Conservation (phyloP, 345 rosid species). For the Arabidopsis arenosa region DNA sequence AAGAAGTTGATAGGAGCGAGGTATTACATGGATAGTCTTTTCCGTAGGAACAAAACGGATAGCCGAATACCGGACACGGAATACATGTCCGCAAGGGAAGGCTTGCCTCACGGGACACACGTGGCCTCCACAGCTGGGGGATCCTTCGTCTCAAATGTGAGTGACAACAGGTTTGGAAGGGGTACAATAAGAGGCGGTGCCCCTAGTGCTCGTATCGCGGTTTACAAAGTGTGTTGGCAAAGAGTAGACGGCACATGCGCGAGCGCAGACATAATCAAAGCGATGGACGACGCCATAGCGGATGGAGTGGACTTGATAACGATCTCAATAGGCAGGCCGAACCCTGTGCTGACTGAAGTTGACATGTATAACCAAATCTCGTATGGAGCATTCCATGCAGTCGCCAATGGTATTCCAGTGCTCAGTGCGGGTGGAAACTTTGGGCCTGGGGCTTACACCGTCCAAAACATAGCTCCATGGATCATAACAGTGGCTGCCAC, state of each 20-base stretch:
- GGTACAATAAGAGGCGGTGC: conserved; percentile 60
- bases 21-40: conserved; percentile 46
- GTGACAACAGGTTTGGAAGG: conserved; percentile 46
- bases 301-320: conserved; percentile 47
- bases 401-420: conserved; percentile 55
- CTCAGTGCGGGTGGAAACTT: conserved; percentile 51
- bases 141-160: conserved; percentile 44
- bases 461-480: conserved; percentile 60
- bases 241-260: conserved; percentile 22
- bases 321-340: conserved; percentile 35
- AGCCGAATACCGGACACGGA: conserved; percentile 28
- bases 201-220: conserved; percentile 55
- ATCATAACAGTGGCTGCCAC: conserved; percentile 59
- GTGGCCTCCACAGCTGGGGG: conserved; percentile 64
- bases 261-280: conserved; percentile 52
- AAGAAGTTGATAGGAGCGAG: conserved; percentile 61
- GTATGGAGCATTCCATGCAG: conserved; percentile 58
- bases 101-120: conserved; percentile 61
- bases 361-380: conserved; percentile 48
- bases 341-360: conserved; percentile 41
- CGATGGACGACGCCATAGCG: conserved; percentile 59
- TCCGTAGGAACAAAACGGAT: conserved; percentile 31
- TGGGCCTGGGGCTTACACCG: conserved; percentile 49
- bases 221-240: conserved; percentile 62
- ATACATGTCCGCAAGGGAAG: conserved; percentile 58